Evolutionary conservation across 345 rosid genomes (phyloP).

Genomic region (Cardamine chenopodiifolia): DNA sequence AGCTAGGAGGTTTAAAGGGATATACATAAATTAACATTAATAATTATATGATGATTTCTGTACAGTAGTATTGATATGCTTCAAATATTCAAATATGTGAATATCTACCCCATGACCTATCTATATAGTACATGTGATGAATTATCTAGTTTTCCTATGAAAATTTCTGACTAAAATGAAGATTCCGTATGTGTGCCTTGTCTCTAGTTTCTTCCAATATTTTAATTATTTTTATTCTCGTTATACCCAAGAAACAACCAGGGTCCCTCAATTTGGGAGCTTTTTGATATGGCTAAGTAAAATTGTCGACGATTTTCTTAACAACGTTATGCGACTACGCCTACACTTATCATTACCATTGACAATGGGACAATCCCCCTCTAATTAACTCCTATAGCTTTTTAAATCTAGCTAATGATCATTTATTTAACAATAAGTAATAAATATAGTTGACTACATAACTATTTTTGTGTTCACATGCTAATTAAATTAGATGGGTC

Average conservation of each 20-base stretch:
- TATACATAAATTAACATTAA: neutral
- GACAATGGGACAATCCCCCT: slow-evolving; percentile 20
- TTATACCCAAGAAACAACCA: slow-evolving; percentile 17
- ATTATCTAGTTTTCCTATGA: slow-evolving; percentile 17
- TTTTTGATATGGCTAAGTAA: slow-evolving; percentile 52
- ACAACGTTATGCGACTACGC: slow-evolving; percentile 39
- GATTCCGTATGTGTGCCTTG: slow-evolving; percentile 24
- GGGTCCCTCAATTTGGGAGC: slow-evolving; percentile 40
- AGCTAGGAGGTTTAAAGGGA: neutral
- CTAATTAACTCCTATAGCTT: slow-evolving; percentile 3
- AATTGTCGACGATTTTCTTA: slow-evolving; percentile 46
- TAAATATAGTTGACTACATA: neutral
- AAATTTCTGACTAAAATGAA: slow-evolving; percentile 15
- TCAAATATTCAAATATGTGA: neutral
- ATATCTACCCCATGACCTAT: neutral
- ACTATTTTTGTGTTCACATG: slow-evolving; percentile 13
- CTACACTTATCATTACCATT: slow-evolving; percentile 42
- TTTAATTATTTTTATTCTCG: slow-evolving; percentile 6
- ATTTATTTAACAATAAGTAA: neutral
- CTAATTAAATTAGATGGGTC: neutral
- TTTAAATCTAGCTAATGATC: neutral
- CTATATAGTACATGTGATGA: slow-evolving; percentile 22
- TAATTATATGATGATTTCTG: neutral
- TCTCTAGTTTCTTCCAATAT: neutral
- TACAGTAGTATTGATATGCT: neutral